Conservation (phyloP, 441 rosid species). For the Hura crepitans region DNA sequence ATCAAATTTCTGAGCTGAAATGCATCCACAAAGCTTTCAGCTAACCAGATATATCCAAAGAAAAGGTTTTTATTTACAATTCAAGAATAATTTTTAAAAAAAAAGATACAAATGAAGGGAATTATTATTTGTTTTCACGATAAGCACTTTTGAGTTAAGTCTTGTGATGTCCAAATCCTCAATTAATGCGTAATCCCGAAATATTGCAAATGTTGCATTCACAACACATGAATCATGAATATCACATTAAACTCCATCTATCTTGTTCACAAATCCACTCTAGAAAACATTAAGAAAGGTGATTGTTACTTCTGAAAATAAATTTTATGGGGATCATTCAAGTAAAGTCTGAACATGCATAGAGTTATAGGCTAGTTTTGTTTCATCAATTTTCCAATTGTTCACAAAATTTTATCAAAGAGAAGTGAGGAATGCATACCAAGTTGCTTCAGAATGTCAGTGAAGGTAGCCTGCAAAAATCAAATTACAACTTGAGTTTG, state of each 20-base stretch:
- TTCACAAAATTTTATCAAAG: background rate
- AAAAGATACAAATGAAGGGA: background rate
- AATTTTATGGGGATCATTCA: background rate
- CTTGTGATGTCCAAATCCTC: background rate
- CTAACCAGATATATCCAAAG: background rate
- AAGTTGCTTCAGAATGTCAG: conserved; percentile 77
- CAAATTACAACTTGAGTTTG: conserved; percentile 14
- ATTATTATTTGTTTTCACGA: background rate
- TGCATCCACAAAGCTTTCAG: conserved; percentile 15
- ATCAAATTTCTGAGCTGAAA: conserved; percentile 53
- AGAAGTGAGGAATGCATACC: conserved; percentile 45
- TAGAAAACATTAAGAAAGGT: too few species aligned
- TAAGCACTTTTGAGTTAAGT: background rate
- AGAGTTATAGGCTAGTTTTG: background rate
- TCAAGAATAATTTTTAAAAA: background rate
- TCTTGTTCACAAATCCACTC: background rate
- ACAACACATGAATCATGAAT: background rate
- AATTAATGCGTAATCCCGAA: background rate
- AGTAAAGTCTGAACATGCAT: background rate
- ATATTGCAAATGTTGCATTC: background rate
- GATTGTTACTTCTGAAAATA: too few species aligned
- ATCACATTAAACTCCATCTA: background rate
- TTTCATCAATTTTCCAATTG: background rate
- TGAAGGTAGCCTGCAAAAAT: conserved; percentile 86
- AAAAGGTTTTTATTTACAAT: background rate